Evolutionary conservation across 163 green algal species (phyloP).

Genomic region (Scenedesmus sp.): DNA sequence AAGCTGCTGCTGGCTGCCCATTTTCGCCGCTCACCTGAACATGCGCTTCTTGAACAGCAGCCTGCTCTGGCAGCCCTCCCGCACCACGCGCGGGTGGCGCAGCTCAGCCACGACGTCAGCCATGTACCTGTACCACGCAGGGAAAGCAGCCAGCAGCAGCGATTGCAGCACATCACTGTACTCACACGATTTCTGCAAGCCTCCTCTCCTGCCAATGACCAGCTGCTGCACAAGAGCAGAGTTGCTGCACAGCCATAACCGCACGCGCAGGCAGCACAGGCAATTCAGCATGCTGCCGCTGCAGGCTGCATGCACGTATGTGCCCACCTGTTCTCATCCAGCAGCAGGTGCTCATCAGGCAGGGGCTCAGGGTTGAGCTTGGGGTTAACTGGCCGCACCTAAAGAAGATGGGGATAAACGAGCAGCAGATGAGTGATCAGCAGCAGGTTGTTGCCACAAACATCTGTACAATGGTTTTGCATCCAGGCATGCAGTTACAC

Average conservation of each 20-base stretch:
- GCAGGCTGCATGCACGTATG: neutral
- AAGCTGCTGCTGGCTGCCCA: neutral
- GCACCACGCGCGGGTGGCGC: conserved; percentile 74
- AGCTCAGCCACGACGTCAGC: conserved; percentile 91
- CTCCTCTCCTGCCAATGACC: neutral
- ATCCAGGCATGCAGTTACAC: too few relatives aligned
- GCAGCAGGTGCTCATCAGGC: conserved; percentile 80
- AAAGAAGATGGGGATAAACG: neutral
- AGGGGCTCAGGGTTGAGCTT: conserved; percentile 65
- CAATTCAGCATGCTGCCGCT: neutral
- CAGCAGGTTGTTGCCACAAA: too few relatives aligned
- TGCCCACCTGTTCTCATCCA: conserved; percentile 92
- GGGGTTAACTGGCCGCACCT: conserved; percentile 24
- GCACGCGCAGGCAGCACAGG: neutral
- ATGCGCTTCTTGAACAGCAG: conserved; percentile 97
- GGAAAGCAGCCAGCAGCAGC: too few relatives aligned
- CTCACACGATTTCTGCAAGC: neutral
- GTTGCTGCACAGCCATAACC: neutral
- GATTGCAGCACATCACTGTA: too few relatives aligned
- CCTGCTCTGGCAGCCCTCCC: conserved; percentile 72
- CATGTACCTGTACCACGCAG: conserved; percentile 66
- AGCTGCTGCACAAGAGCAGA: neutral
- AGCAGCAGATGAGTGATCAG: neutral
- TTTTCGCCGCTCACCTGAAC: conserved; percentile 74
- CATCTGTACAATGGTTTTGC: too few relatives aligned